These are phyloP conservation scores for Xylariaceae sp. DNA, from an alignment of 2,329 filamentous ascomycete genomes.

Conservation along the genomic window DNA sequence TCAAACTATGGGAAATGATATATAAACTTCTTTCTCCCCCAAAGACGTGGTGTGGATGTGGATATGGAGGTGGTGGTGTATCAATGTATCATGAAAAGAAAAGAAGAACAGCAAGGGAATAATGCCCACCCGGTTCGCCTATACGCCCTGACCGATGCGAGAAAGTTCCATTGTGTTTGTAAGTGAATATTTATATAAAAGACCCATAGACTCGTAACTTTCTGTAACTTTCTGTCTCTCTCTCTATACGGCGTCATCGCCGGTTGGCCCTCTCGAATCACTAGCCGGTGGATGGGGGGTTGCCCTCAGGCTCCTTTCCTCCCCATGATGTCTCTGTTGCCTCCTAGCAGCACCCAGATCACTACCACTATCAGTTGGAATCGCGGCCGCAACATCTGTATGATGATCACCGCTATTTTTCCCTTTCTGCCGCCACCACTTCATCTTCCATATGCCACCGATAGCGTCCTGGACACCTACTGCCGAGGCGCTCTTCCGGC, in stretches of 20 bases:
- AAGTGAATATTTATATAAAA: no score
- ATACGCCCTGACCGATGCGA: no score
- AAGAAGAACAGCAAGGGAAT: no score
- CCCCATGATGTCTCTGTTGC: conserved; percentile 7
- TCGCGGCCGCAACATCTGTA: conserved; percentile 20
- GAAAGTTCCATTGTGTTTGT: no score
- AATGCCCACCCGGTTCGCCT: no score
- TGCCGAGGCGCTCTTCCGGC: conserved; percentile 33
- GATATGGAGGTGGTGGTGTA: no score
- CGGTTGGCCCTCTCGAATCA: conserved; percentile 14
- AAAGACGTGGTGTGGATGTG: no score
- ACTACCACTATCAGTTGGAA: conserved; percentile 17
- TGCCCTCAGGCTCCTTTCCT: conserved; percentile 9
- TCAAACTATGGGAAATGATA: no score
- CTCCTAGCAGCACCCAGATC: conserved; percentile 10
- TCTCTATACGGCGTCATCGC: conserved; percentile 26
- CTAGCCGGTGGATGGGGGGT: conserved; percentile 3
- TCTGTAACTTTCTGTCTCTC: conserved; percentile 1
- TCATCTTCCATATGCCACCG: conserved; percentile 48
- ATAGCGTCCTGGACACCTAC: conserved; percentile 42
- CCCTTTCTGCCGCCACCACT: conserved; percentile 44
- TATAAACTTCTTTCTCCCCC: no score
- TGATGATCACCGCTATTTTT: conserved; percentile 6
- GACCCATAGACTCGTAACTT: not conserved
- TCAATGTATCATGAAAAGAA: no score